Evolutionary conservation across 2,329 filamentous ascomycete genomes (phyloP).

Genomic region (Fusarium siculi): DNA sequence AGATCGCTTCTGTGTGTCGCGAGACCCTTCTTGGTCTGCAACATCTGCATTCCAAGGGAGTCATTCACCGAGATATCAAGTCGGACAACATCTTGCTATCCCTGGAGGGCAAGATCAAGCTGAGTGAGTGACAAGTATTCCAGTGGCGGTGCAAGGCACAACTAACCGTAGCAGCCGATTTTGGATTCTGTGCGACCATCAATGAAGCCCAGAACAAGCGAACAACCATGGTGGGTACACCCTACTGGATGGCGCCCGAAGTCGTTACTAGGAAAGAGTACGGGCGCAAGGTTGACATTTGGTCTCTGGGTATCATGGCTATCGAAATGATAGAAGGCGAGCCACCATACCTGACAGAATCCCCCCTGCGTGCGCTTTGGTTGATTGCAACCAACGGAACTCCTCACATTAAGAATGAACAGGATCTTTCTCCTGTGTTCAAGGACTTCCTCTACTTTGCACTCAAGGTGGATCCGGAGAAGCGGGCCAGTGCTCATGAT

Average conservation of each 20-base stretch:
- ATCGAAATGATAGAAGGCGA: constrained; percentile 99
- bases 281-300: constrained; percentile 97
- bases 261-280: constrained; percentile 98
- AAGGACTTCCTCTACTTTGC: constrained; percentile 92
- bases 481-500: constrained; percentile 94
- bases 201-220: constrained; percentile 97
- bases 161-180: constrained; percentile 77
- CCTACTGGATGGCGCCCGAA: constrained; percentile 99
- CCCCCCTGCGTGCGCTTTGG: constrained; percentile 90
- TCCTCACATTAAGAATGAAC: constrained; percentile 92
- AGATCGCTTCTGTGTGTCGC: constrained; percentile 94
- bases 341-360: constrained; percentile 95
- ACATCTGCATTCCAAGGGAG: constrained; percentile 95
- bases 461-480: constrained; percentile 96
- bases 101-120: constrained; percentile 94
- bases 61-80: constrained; percentile 99
- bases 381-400: constrained; percentile 97
- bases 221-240: constrained; percentile 98
- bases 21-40: constrained; percentile 93
- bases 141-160: constrained; percentile 38
- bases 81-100: constrained; percentile 97
- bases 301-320: constrained; percentile 98
- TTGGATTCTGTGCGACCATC: constrained; percentile 98
- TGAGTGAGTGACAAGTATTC: constrained; percentile 72
- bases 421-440: constrained; percentile 83